phyloP scores from a whole-genome alignment of 176 grass and related monocot species.

The Calamus simplicifolius region DNA sequence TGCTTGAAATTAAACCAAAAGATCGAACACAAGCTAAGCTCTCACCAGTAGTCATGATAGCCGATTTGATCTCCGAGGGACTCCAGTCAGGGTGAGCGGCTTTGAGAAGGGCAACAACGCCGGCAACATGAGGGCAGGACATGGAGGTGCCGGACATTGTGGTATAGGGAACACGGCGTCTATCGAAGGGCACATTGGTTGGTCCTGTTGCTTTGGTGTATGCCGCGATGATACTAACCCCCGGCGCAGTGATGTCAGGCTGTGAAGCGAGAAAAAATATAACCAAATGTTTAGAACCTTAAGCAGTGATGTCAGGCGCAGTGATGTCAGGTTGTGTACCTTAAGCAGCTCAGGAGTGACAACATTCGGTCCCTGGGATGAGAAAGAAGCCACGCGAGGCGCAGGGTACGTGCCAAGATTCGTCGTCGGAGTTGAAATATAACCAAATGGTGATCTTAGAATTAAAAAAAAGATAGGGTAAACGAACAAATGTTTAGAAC shows the following conservation, averaged over 20 bases:
- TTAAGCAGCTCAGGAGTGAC: slow-evolving; percentile 36
- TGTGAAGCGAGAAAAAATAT: slow-evolving; percentile 12
- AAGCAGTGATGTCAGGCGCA: no score
- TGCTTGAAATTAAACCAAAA: no score
- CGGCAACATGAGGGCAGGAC: slow-evolving; percentile 84
- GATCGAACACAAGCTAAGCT: no score
- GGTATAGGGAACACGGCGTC: slow-evolving; percentile 76
- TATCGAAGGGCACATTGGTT: slow-evolving; percentile 58
- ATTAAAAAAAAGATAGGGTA: no score
- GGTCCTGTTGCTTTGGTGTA: slow-evolving; percentile 44
- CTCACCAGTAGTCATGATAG: slow-evolving; percentile 76
- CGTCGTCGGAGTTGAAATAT: slow-evolving; percentile 48
- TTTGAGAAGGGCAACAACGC: slow-evolving; percentile 74
- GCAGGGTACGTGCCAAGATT: slow-evolving; percentile 58
- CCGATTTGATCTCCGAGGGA: slow-evolving; percentile 81
- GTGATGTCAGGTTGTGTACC: no score
- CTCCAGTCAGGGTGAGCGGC: slow-evolving; percentile 66
- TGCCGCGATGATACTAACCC: slow-evolving; percentile 74
- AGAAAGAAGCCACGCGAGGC: slow-evolving; percentile 91
- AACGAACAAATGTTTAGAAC: no score
- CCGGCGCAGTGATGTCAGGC: slow-evolving; percentile 95
- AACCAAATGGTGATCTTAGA: slow-evolving; percentile 36
- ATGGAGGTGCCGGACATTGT: slow-evolving; percentile 91
- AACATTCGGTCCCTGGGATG: slow-evolving; percentile 67
- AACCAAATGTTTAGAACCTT: no score